Percentiles rank a stretch among this genome's conserved stretches.
These are phyloP conservation scores for Capsicum pubescens DNA, from an alignment of 257 asterid species.

Conservation along the genomic window DNA sequence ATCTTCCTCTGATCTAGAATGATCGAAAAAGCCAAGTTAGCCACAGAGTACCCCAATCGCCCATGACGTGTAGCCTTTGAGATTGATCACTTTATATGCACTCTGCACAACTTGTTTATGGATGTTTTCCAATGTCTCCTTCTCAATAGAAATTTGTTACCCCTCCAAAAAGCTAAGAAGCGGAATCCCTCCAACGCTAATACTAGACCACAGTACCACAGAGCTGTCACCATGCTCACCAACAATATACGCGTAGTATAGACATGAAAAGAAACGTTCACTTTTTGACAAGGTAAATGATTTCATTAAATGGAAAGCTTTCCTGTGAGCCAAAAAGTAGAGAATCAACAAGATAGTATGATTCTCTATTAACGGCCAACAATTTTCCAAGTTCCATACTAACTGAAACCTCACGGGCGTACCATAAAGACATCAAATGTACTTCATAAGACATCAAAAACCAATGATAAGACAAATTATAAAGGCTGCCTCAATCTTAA, in stretches of 20 bases:
- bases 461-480: not conserved
- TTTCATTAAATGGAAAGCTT: not conserved
- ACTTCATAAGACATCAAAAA: not conserved
- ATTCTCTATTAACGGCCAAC: not conserved
- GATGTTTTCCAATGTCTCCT: no score
- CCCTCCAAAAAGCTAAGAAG: no score
- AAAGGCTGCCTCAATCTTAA: not conserved
- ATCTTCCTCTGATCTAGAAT: conserved; percentile 78
- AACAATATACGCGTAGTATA: conserved; percentile 72
- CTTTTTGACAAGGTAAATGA: not conserved
- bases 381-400: not conserved
- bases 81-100: conserved; percentile 79
- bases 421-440: not conserved
- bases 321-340: not conserved
- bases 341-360: not conserved
- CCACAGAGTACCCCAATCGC: conserved; percentile 87
- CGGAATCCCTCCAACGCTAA: no score
- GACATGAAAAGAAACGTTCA: not conserved
- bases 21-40: conserved; percentile 70
- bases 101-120: conserved; percentile 72
- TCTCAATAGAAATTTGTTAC: no score
- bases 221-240: conserved; percentile 36
- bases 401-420: not conserved
- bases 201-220: no score
- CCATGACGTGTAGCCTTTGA: conserved; percentile 97